Conservation (phyloP, 345 rosid species). For the Citrus hindsii region DNA sequence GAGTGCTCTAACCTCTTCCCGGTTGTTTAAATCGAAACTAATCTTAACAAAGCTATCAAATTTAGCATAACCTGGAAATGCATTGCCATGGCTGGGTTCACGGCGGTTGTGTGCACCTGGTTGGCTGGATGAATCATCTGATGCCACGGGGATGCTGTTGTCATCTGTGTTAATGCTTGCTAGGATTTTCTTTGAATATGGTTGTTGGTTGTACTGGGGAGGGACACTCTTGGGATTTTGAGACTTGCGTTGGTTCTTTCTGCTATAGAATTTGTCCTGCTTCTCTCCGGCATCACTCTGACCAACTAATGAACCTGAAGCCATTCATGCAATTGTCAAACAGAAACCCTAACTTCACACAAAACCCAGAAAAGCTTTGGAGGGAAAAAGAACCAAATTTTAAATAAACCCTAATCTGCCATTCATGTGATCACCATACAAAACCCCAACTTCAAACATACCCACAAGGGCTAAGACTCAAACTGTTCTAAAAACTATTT, state of each 20-base stretch:
- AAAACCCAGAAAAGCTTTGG: background rate
- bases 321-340: conserved; percentile 20
- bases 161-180: conserved; percentile 16
- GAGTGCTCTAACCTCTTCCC: conserved; percentile 33
- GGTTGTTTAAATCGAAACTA: conserved; percentile 31
- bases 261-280: conserved; percentile 12
- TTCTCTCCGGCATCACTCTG: conserved; percentile 15
- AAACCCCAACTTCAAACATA: background rate
- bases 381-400: background rate
- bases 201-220: background rate
- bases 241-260: conserved; percentile 15
- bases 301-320: conserved; percentile 19
- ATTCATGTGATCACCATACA: background rate
- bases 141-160: conserved; percentile 25
- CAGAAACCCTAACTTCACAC: conserved; percentile 6
- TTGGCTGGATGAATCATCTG: conserved; percentile 42
- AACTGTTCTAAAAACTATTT: background rate
- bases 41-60: conserved; percentile 40
- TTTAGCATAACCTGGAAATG: conserved; percentile 37
- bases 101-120: conserved; percentile 11
- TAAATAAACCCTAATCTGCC: background rate
- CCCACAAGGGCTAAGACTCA: background rate
- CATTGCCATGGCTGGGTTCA: conserved; percentile 18
- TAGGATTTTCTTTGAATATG: conserved; percentile 17
- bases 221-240: conserved; percentile 7